A percentile compares a stretch with the other conserved stretches of the same genome.
Conservation (phyloP, 345 rosid species). For the Cardamine resedifolia region DNA sequence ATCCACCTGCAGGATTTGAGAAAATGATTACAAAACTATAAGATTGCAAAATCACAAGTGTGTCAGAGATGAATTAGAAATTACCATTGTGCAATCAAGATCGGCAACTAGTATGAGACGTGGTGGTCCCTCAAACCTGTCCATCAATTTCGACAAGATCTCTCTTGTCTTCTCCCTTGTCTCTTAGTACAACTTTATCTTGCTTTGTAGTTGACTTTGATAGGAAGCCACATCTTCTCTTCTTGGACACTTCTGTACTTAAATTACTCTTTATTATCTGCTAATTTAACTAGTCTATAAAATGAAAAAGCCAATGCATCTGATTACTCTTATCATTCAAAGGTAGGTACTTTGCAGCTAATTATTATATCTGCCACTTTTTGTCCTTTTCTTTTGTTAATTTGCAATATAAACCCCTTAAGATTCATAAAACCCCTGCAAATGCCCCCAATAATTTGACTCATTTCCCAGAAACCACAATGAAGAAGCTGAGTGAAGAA, state of each 20-base stretch:
- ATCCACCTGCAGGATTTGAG: conserved; percentile 58
- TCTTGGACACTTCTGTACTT: not conserved
- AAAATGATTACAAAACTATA: not conserved
- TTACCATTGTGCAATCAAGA: conserved; percentile 84
- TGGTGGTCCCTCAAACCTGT: conserved; percentile 59
- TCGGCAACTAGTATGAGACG: conserved; percentile 80
- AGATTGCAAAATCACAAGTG: not conserved
- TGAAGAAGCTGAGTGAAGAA: not conserved
- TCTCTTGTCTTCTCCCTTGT: not conserved
- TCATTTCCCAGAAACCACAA: not conserved
- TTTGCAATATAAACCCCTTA: conserved; percentile 25
- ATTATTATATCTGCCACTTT: not conserved
- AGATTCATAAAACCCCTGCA: not conserved
- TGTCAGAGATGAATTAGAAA: not conserved
- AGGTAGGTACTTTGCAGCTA: no score
- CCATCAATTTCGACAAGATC: conserved; percentile 38
- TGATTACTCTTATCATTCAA: not conserved
- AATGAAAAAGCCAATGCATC: not conserved
- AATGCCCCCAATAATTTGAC: not conserved
- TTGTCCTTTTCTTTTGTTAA: not conserved
- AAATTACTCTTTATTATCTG: not conserved
- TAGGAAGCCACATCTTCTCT: not conserved
- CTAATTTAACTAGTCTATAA: not conserved
- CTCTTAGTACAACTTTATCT: not conserved
- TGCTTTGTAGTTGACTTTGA: not conserved